Base-by-base conservation (phyloP, 2,329 filamentous ascomycete genomes). In the Eutypella sp. region DNA sequence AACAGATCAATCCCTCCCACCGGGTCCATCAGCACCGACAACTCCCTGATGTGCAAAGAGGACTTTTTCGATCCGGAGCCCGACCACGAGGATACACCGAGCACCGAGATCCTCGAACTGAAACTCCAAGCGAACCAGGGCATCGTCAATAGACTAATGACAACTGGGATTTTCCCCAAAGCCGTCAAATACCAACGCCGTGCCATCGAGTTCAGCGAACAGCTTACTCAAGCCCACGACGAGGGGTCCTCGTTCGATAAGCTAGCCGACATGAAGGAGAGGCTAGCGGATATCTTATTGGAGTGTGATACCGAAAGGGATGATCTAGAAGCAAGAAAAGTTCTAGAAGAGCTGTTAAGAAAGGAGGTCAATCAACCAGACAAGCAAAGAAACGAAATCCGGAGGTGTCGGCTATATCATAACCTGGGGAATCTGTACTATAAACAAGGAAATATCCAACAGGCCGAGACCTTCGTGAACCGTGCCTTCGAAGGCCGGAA, bases 61-160 rank as follows among this genome's bases (percentile, higher is more conserved):
- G 56, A 60, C 18, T 49, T 42, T 3, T 61, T 50, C 41, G 57
- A 61, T 23, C 61, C 57, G 3, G 59, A 63, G 31, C 53, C 56
- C 5, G 55, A 51, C 3, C 51, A 46, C 9, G 40, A 31, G 2
- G 50, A 56, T 33, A 45, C 47, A 4, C 51, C 51, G n/a, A 52
- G 51, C 24, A 42, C 47, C 16, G 52, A 57, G 5, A 51, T 61
- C 31, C 42, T 60, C 6, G 33, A 47, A 11, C 50, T 47, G 6
- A 50, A 55, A 31, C 50, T 55, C 5, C 41, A 55, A n/a, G 52
- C 47, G 3, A 63, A 62, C 18, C 56, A 58, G 31, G 40, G 54
- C 22, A 54, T 54, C 8, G 58, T 62, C 13, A 23, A 41, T 7
- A 50, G 55, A 4, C 41, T 62, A 16, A 40, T 52, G 13, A 33